phyloP scores from a whole-genome alignment of 495 filamentous ascomycete genomes.

The Thozetella sp. region DNA sequence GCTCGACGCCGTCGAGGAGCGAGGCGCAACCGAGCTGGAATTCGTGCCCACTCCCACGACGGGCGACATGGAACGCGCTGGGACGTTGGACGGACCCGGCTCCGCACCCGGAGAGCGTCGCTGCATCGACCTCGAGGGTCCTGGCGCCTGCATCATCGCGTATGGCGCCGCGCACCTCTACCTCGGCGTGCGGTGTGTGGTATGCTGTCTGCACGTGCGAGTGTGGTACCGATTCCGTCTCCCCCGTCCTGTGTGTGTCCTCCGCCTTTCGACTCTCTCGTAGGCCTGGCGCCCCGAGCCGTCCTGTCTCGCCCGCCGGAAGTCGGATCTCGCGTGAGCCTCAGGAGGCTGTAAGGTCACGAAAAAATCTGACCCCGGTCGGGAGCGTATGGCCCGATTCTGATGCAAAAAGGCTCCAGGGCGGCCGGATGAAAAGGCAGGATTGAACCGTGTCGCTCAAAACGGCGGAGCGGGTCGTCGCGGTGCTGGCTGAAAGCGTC shows the following conservation, averaged over 20 bases:
- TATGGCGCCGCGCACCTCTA: background rate
- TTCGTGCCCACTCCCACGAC: constrained; percentile 32
- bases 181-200: background rate
- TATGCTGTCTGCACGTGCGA: background rate
- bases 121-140: constrained; percentile 39
- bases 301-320: background rate
- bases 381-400: background rate
- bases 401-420: background rate
- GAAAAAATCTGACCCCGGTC: background rate
- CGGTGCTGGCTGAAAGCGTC: constrained; percentile 1
- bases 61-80: constrained; percentile 41
- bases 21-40: constrained; percentile 32
- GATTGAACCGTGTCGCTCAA: background rate
- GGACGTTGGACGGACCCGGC: constrained; percentile 40
- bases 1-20: constrained; percentile 41
- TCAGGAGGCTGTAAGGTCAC: background rate
- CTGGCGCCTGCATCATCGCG: constrained; percentile 38
- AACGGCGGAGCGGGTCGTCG: background rate
- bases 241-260: background rate
- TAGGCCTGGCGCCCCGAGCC: background rate
- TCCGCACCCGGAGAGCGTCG: constrained; percentile 53
- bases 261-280: background rate
- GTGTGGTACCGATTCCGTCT: background rate
- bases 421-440: background rate
- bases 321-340: background rate